phyloP scores from a whole-genome alignment of 331 rosid species.

The Malus hybrid region DNA sequence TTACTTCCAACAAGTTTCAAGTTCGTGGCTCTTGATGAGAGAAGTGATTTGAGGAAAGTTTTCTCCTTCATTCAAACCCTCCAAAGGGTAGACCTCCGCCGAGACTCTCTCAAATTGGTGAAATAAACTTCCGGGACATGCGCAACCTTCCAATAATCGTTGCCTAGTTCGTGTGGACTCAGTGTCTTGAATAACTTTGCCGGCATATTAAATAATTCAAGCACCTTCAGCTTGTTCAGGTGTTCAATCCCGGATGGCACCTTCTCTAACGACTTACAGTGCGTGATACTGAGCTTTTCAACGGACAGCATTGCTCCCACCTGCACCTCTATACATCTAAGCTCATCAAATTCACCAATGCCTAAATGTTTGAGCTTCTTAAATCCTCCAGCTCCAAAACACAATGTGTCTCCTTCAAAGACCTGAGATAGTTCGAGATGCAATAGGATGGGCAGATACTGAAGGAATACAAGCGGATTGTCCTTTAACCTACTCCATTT shows the following conservation, averaged over 20 bases:
- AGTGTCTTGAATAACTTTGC: neutral
- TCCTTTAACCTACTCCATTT: constrained; percentile 5
- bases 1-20: too few relatives aligned
- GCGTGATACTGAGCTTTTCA: neutral
- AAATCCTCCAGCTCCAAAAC: constrained; percentile 9
- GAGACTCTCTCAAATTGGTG: constrained; percentile 1
- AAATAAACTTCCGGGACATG: neutral
- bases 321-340: neutral
- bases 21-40: too few relatives aligned
- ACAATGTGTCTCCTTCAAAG: constrained; percentile 4
- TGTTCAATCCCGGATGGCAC: constrained; percentile 20
- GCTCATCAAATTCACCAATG: neutral
- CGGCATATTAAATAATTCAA: constrained; percentile 9
- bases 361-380: neutral
- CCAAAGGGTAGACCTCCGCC: neutral
- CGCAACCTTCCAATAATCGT: neutral
- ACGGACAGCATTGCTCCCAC: neutral
- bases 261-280: constrained; percentile 4
- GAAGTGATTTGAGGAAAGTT: neutral
- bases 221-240: neutral
- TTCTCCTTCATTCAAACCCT: constrained; percentile 23
- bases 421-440: neutral
- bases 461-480: constrained; percentile 6
- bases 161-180: neutral
- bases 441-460: neutral